Conservation (phyloP, 441 rosid genomes). For the Pelargonium fulgidum region DNA sequence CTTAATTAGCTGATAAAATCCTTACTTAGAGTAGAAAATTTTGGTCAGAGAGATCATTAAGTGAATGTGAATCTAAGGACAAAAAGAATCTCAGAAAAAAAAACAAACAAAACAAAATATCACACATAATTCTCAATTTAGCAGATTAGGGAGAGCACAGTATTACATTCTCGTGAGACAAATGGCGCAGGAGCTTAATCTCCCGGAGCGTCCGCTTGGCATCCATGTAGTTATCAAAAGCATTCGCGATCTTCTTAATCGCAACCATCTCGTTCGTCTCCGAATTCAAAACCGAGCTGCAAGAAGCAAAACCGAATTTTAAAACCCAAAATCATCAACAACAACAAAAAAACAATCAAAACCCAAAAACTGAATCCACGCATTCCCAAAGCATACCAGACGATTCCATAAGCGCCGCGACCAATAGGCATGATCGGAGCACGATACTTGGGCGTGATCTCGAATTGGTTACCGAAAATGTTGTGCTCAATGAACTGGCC, state of each 20-base stretch:
- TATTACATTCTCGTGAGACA: slow-evolving; percentile 87
- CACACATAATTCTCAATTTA: too few species aligned
- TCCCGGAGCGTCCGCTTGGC: slow-evolving; percentile 98
- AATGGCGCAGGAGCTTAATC: slow-evolving; percentile 87
- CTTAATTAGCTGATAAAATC: too few species aligned
- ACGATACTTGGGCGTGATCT: slow-evolving; percentile 75
- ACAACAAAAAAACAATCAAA: too few species aligned
- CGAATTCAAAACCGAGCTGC: slow-evolving; percentile 79
- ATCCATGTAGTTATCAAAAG: slow-evolving; percentile 91
- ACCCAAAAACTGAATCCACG: too few species aligned
- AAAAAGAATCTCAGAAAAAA: too few species aligned
- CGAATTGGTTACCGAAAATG: slow-evolving; percentile 74
- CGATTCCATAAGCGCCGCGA: slow-evolving; percentile 93
- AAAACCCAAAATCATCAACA: too few species aligned
- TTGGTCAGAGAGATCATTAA: too few species aligned
- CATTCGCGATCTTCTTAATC: slow-evolving; percentile 88
- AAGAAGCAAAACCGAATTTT: slow-evolving; percentile 8
- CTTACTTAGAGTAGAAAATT: too few species aligned
- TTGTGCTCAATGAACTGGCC: slow-evolving; percentile 62
- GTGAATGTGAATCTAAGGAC: too few species aligned
- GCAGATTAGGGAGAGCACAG: neutral
- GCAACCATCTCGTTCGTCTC: slow-evolving; percentile 93
- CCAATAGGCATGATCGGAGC: slow-evolving; percentile 93
- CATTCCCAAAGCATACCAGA: slow-evolving; percentile 46
- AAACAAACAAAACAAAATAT: too few species aligned